phyloP scores from a whole-genome alignment of 176 grass and related monocot genomes.

The Aegilops tauschii region DNA sequence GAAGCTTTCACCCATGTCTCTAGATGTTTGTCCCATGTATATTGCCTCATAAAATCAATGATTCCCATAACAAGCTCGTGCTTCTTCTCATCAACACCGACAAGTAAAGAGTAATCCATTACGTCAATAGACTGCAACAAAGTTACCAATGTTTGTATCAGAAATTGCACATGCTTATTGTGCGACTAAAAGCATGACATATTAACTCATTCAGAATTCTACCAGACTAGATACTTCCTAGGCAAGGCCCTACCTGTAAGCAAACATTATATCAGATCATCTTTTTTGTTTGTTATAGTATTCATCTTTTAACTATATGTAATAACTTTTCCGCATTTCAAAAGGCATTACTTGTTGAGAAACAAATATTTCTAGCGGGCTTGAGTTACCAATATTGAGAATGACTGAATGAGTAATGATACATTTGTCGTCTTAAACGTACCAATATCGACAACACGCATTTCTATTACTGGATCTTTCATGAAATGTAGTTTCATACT shows the following conservation, averaged over 20 bases:
- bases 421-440: not conserved
- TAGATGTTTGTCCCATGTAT: slow-evolving; percentile 97
- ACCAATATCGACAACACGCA: not conserved
- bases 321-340: not conserved
- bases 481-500: not conserved
- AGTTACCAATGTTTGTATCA: slow-evolving; percentile 31
- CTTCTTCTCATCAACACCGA: slow-evolving; percentile 88
- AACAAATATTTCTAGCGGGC: not conserved
- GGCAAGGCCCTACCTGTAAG: not conserved
- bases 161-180: slow-evolving; percentile 14
- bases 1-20: slow-evolving; percentile 99
- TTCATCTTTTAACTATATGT: not conserved
- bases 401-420: slow-evolving; percentile 1
- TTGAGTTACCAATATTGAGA: slow-evolving; percentile 8
- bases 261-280: not conserved
- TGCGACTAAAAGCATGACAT: not conserved
- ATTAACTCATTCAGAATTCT: slow-evolving; percentile 17
- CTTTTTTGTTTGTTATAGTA: not conserved
- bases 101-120: slow-evolving; percentile 97
- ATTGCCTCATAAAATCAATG: slow-evolving; percentile 98
- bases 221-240: not conserved
- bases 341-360: not conserved
- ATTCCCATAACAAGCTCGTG: slow-evolving; percentile 89
- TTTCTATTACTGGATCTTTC: not conserved
- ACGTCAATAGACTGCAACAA: slow-evolving; percentile 84